Base-by-base conservation (phyloP, 2,329 filamentous ascomycete genomes). In the Colletotrichum liaoningense region DNA sequence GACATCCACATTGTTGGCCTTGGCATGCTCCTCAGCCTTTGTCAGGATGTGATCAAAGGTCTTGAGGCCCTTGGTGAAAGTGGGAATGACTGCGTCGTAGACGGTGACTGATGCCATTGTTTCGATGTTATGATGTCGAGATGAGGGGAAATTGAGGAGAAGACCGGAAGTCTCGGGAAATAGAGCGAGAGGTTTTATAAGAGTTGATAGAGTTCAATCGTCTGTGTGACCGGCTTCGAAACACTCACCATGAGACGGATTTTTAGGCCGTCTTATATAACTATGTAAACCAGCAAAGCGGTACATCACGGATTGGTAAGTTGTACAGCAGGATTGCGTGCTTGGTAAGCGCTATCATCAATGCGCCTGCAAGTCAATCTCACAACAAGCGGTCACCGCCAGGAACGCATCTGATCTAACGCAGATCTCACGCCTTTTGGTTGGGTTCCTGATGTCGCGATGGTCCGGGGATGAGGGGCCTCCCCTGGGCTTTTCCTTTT, bases 101-200 rank as follows among this genome's bases (percentile, higher is more conserved):
- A 83, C 67, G 8, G 76, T 77, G 46, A 79, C 33, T 16, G 76
- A 74, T 22, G 80, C 63, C 79, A 82, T 83, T 8, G 52, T 79
- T 30, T 52, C 60, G 24, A 58, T 62, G 16, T 79, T 52, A 42
- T 57, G 30, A 58, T 62, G 16, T 4, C 2, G 8, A 9, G 22
- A 26, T 5, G n/a, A 3, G 8, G 6, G n/a, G 9, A 9, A 3
- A 42, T n/a, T n/a, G 46, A 14, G 60, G 5, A 7, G 19, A 62
- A 7, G 35, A 8, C 49, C n/a, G 24, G 24, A n/a, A 38, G 59
- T 46, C 24, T 56, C 42, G 42, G 42, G 33, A 26, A 55, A 12
- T 4, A 14, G n/a, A 55, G 11, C 22, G n/a, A 7, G 8, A 49
- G 42, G 4, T 55, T 38, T 59, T 56, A 19, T 57, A 38, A 26